Base-by-base conservation (phyloP, 2,329 filamentous ascomycete species). In the Monosporascus sp. region DNA sequence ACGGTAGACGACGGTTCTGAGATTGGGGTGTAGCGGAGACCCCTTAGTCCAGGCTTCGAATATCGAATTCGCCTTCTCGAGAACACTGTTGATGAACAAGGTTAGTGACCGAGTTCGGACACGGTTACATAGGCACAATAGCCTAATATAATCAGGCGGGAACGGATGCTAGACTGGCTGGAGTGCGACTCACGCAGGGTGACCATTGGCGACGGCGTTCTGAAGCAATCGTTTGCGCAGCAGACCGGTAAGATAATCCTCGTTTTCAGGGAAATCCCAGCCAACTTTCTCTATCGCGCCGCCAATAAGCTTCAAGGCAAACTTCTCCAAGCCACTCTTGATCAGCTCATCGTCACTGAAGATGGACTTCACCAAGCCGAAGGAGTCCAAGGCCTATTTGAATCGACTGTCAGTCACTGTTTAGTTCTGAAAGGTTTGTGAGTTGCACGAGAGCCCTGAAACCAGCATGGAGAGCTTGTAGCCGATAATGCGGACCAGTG, bases 171-270 rank as follows among this genome's bases (percentile, higher is more conserved):
- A 40, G 48, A 54, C 51, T 56, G 44, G 52, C 11, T 41, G n/a
- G 45, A 49, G 11, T n/a, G 17, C 19, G 49, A 74, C 82, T 74
- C 77, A 89, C 86, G 76, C 79, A 64, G 90, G 76, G 68, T 99
- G 90, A 9, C 88, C 88, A 52, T 86, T 86, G 53, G 84, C 76
- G 49, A 90, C 89, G 22, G 92, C 93, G 56, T 84, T 82, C 8
- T 82, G 72, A 56, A 97, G 85, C 31, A 99, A 79, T 45, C 91
- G 80, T 70, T 93, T 90, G 52, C 94, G 89, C 49, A 96, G 80
- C 64, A 96, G 86, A 26, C 88, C 85, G 16, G 83, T 87, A 45
- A 96, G 84, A 70, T 89, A 96, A 64, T 91, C 87, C 62, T 97
- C 93, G 50, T 79, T 78, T 41, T 85, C 73, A n/a, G 80, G 76